Evolutionary conservation across 2,329 filamentous ascomycete genomes (phyloP), one percentile per base, ranked within the genome.

Genomic region (Aureobasidium sp.): DNA sequence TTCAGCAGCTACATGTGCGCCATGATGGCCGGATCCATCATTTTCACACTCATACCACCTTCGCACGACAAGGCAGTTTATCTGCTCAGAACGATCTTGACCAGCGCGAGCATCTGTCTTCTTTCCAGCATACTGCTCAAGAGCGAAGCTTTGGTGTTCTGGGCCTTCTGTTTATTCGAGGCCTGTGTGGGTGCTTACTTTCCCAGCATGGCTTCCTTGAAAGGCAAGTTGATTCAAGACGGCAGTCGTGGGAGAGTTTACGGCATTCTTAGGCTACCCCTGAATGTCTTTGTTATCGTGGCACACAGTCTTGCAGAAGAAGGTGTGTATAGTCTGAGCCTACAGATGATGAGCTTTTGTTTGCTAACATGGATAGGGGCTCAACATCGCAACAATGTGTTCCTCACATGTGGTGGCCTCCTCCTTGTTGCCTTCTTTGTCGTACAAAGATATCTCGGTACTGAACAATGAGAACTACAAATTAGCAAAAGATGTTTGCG

Each of bases 1-100:
- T 81, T 81, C 56, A 74, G 76, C 38, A 73, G 72, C 35, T 79
- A 82, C 62, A 81, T 83, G 80, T 75, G 74, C 19, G 71, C 76
- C 5, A 79, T 80, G 64, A 79, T 80, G 65, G 71, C 79, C 6
- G 78, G 79, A n/a, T 79, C 79, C 1, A 70, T 80, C 22, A 58
- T 75, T 6, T 81, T 81, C 63, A 74, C 71, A 57, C 60, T 68
- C 25, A 53, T 66, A 47, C 63, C 62, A 48, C 64, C 50, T 59
- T 66, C 38, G 61, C 62, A 67, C 14, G 56, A 62, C 62, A 53
- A 38, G 45, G 34, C 53, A 60, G 58, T 61, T 21, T 61, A 59
- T n/a, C 60, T 72, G 10, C 63, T 74, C 5, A 58, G 69, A 19
- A 67, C 66, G 10, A 64, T 74, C 32, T 66, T 78, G 32, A 65